phyloP scores from a whole-genome alignment of 495 filamentous ascomycete species.

The Parachaetomium inaequale region DNA sequence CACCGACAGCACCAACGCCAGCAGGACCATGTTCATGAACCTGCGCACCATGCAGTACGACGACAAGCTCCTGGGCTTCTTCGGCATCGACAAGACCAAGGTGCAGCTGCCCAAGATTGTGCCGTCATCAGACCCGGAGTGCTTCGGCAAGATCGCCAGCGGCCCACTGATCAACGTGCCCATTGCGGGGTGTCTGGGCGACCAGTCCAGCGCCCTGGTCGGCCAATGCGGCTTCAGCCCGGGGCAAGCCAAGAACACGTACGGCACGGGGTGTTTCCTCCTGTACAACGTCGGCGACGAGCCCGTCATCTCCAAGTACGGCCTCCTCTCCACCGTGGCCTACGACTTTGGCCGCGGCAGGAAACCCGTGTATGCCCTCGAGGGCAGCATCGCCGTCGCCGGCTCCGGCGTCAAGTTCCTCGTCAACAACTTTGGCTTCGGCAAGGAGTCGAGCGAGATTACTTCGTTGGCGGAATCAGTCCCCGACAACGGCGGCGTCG shows the following conservation, averaged over 20 bases:
- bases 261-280: conserved; percentile 93
- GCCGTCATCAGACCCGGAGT: conserved; percentile 73
- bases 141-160: conserved; percentile 64
- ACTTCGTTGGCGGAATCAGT: conserved; percentile 78
- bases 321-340: conserved; percentile 82
- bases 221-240: conserved; percentile 87
- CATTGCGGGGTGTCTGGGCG: conserved; percentile 85
- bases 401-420: conserved; percentile 89
- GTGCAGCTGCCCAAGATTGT: conserved; percentile 80
- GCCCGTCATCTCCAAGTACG: conserved; percentile 87
- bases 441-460: conserved; percentile 71
- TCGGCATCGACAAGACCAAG: conserved; percentile 71
- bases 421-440: conserved; percentile 85
- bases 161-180: conserved; percentile 70
- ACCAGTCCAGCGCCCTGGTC: conserved; percentile 89
- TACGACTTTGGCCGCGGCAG: conserved; percentile 73
- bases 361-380: conserved; percentile 83
- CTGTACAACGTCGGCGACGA: conserved; percentile 90
- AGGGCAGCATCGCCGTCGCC: conserved; percentile 89
- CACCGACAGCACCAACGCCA: conserved; percentile 90
- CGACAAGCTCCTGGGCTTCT: conserved; percentile 75
- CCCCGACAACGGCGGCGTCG: conserved; percentile 82
- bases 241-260: conserved; percentile 91
- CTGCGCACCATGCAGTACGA: conserved; percentile 83
- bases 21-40: conserved; percentile 96